Conservation (phyloP, 2,329 filamentous ascomycete genomes). For the Aspergillus versicolor region DNA sequence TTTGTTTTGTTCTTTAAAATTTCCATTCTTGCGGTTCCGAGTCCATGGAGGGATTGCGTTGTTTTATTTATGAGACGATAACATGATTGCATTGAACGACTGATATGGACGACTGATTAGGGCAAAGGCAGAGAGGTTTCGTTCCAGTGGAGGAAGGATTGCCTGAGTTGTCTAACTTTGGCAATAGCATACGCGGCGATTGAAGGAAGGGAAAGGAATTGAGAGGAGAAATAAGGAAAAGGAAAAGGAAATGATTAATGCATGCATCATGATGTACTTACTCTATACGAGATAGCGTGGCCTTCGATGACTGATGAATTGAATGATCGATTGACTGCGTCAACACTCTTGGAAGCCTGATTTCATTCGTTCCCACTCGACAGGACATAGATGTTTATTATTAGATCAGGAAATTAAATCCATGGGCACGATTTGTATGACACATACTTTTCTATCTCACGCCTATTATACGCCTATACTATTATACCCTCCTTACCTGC, state of each 20-base stretch:
- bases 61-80: neutral
- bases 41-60: neutral
- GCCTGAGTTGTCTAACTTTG: neutral
- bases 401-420: too few relatives aligned
- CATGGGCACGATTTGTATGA: neutral
- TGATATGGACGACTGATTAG: neutral
- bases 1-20: neutral
- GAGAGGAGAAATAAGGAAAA: neutral
- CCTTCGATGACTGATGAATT: slow-evolving; percentile 20
- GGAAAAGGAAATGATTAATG: neutral
- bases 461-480: neutral
- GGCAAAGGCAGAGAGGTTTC: neutral
- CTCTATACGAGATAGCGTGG: neutral
- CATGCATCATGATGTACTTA: slow-evolving; percentile 2
- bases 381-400: neutral
- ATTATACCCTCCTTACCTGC: neutral
- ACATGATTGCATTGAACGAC: neutral
- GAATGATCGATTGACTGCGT: neutral
- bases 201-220: neutral
- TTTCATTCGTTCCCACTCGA: neutral
- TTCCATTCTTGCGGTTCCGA: neutral
- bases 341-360: neutral
- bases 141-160: neutral
- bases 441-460: neutral
- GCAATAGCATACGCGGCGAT: neutral